Base-by-base conservation (phyloP, 768 basidiomycete genomes). In the Strobilomyces confusus region DNA sequence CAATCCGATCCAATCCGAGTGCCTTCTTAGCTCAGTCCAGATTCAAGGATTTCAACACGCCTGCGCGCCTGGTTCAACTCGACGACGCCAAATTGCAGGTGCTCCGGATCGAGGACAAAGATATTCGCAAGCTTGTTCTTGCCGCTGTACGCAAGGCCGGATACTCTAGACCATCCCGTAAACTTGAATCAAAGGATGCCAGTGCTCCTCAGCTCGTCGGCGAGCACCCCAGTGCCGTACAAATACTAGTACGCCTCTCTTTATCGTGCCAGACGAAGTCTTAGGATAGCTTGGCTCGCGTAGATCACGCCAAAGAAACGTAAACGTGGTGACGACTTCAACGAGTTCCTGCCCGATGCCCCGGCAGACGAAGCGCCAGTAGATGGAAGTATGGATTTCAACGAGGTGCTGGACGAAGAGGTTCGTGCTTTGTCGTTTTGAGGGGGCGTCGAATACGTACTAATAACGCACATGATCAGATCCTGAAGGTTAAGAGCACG, bases 341-440 rank as follows among this genome's bases (percentile, higher is more conserved):
- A 88, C 57, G 81, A 83, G 54, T 77, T 81, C 56, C 67, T 90
- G 19, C 83, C 87, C 1, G 71, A 72, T 49, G 74, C 63, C 22
- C 75, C 78, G 9, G 54, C 61, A 0, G 81, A 84, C 43, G 83
- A 84, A 56, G 79, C 72, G 3, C 74, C 74, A 20, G 61, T 58
- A 6, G 72, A 78, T 56, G 81, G 79, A 22, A 83, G 76, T 58
- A 73, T 89, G 38, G 83, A 86, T 43, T 93, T 92, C 58, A 76
- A 80, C 32, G 89, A 93, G 61, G 69, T 87, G 15, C 60, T 85
- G 48, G 84, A 89, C 58, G 89, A 90, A 65, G 74, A 83, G 69
- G 87, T 87, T 59, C 26, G 75, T 60, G n/a, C 8, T 42, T 42
- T 32, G n/a, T n/a, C 20, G 19, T 47, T 19, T 14, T 34, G 9